Conservation (phyloP, 176 grass and related monocot species). For the Panicum miliaceum region DNA sequence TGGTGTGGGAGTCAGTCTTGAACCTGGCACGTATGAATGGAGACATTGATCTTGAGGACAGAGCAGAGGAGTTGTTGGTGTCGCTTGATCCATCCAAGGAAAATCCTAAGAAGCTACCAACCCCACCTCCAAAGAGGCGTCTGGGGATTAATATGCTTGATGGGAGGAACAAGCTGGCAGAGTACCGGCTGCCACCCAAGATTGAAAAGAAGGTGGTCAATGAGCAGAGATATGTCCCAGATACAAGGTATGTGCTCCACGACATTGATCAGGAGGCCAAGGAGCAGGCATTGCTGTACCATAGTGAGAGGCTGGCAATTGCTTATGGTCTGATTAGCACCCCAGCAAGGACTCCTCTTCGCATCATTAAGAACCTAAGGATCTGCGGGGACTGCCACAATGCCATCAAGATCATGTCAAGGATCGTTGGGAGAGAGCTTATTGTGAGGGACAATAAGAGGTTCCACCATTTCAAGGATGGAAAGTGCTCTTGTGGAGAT, state of each 20-base stretch:
- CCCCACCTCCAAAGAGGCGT: constrained; percentile 75
- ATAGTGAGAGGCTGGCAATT: constrained; percentile 89
- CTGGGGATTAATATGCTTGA: constrained; percentile 88
- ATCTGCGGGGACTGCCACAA: constrained; percentile 94
- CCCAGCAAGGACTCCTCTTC: constrained; percentile 78
- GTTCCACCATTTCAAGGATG: constrained; percentile 93
- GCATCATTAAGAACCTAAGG: constrained; percentile 91
- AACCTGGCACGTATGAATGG: constrained; percentile 74
- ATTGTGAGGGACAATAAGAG: constrained; percentile 92
- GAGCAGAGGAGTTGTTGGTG: constrained; percentile 61
- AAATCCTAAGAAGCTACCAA: constrained; percentile 56
- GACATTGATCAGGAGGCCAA: constrained; percentile 92
- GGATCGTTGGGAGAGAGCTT: constrained; percentile 85
- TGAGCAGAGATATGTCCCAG: constrained; percentile 82
- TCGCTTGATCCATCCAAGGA: constrained; percentile 63
- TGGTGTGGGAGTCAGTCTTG: constrained; percentile 68
- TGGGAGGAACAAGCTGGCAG: constrained; percentile 80
- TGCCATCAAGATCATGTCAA: constrained; percentile 93
- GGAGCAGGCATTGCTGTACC: constrained; percentile 86
- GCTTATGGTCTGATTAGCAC: constrained; percentile 90
- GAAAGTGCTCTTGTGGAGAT: constrained; percentile 87
- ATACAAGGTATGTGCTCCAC: constrained; percentile 88
- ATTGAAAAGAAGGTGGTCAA: constrained; percentile 78
- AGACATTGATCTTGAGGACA: constrained; percentile 85
- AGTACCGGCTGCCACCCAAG: constrained; percentile 81